Conservation (phyloP, 352 stramenopile species). For the Elongisporangium undulatum region DNA sequence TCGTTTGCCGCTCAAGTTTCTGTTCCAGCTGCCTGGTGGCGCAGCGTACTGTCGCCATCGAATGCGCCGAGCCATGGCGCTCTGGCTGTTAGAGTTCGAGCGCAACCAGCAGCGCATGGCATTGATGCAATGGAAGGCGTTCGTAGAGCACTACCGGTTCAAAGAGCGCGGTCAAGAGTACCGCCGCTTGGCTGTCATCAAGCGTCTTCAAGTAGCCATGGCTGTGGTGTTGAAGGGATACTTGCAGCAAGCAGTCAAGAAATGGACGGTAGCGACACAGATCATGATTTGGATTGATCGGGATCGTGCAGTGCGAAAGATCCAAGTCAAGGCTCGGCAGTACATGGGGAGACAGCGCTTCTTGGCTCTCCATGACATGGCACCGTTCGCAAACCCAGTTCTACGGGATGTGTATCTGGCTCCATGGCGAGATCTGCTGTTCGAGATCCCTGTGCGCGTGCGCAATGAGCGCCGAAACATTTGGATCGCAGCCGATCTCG, state of each 20-base stretch:
- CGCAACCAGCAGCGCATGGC: slow-evolving; percentile 68
- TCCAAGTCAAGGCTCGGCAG: slow-evolving; percentile 51
- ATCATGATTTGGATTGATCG: slow-evolving; percentile 55
- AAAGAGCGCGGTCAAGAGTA: slow-evolving; percentile 52
- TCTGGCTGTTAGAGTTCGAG: slow-evolving; percentile 74
- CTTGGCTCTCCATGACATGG: slow-evolving; percentile 32
- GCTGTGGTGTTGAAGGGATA: slow-evolving; percentile 66
- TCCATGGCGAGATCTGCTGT: slow-evolving; percentile 27
- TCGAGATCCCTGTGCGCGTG: slow-evolving; percentile 42
- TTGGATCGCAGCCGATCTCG: slow-evolving; percentile 48
- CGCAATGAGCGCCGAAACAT: slow-evolving; percentile 49
- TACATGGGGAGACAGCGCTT: slow-evolving; percentile 30
- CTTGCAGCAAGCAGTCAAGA: slow-evolving; percentile 47
- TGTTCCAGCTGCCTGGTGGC: slow-evolving; percentile 76
- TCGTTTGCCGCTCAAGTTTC: slow-evolving; percentile 65
- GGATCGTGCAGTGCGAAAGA: slow-evolving; percentile 37
- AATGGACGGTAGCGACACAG: slow-evolving; percentile 53
- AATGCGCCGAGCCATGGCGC: slow-evolving; percentile 60
- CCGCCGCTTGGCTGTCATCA: slow-evolving; percentile 50
- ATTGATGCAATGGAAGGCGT: slow-evolving; percentile 78
- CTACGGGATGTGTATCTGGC: slow-evolving; percentile 61
- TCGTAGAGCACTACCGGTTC: slow-evolving; percentile 60
- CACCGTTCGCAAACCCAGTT: slow-evolving; percentile 32
- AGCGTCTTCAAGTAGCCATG: slow-evolving; percentile 56
- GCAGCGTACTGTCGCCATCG: slow-evolving; percentile 68